Evolutionary conservation across 768 basidiomycete species (phyloP).

Genomic region (Tremella fuciformis): DNA sequence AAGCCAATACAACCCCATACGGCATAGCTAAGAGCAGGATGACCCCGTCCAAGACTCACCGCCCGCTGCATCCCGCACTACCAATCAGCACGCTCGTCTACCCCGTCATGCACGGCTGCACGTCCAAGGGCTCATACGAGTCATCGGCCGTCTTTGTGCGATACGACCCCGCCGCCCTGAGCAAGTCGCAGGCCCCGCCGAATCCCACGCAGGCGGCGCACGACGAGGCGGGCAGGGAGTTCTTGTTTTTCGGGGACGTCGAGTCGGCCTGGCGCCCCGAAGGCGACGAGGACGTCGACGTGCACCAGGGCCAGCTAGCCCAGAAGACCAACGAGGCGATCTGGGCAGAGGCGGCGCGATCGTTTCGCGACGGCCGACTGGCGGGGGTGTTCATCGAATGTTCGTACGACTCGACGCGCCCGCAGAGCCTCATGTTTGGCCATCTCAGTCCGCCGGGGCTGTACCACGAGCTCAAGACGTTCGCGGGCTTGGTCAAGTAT

Average conservation of each 20-base stretch:
- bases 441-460: conserved; percentile 82
- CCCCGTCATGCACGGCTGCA: conserved; percentile 69
- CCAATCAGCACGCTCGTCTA: conserved; percentile 59
- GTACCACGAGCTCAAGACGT: conserved; percentile 64
- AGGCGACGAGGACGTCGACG: conserved; percentile 16
- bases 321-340: conserved; percentile 61
- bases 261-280: conserved; percentile 58
- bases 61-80: conserved; percentile 54
- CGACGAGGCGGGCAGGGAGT: conserved; percentile 56
- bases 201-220: background rate
- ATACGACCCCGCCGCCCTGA: conserved; percentile 55
- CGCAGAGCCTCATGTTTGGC: conserved; percentile 69
- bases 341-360: conserved; percentile 78
- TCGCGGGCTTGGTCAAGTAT: conserved; percentile 51
- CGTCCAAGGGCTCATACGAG: conserved; percentile 61
- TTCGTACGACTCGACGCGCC: conserved; percentile 74
- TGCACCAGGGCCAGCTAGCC: conserved; percentile 6
- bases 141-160: conserved; percentile 83
- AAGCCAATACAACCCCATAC: conserved; percentile 9
- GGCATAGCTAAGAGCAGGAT: background rate
- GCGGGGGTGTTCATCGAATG: conserved; percentile 83
- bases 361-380: conserved; percentile 62
- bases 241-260: conserved; percentile 93
- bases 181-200: conserved; percentile 25
- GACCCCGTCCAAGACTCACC: background rate